Evolutionary conservation across 345 rosid species (phyloP).

Genomic region (Camelina hispida): DNA sequence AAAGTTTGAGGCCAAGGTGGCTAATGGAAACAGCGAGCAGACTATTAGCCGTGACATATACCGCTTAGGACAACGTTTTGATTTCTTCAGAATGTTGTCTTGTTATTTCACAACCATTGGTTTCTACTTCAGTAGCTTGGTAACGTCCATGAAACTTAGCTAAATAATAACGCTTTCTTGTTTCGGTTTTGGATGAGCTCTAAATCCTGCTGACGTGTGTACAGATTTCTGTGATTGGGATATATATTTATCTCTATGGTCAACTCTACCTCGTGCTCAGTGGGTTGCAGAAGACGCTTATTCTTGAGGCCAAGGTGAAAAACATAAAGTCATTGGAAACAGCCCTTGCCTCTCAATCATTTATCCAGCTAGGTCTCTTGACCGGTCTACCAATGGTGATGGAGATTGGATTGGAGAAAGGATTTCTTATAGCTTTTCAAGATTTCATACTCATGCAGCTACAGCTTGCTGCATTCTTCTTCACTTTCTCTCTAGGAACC

Average conservation of each 20-base stretch:
- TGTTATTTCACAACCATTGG: conserved; percentile 97
- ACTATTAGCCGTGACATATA: conserved; percentile 89
- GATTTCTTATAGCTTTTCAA: conserved; percentile 85
- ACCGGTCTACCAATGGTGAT: conserved; percentile 99
- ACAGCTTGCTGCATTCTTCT: conserved; percentile 93
- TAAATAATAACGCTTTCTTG: background rate
- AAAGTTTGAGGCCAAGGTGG: conserved; percentile 96
- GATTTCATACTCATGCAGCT: conserved; percentile 97
- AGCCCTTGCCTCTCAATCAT: conserved; percentile 97
- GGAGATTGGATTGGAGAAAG: conserved; percentile 97
- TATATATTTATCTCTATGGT: conserved; percentile 89
- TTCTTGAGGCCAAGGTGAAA: conserved; percentile 72
- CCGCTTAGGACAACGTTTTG: conserved; percentile 85
- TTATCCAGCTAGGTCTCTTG: conserved; percentile 93
- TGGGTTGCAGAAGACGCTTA: conserved; percentile 78
- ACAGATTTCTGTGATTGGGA: conserved; percentile 84
- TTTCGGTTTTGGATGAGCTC: conserved; percentile 20
- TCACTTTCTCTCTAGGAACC: conserved; percentile 96
- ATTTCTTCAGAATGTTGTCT: conserved; percentile 95
- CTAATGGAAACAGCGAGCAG: conserved; percentile 97
- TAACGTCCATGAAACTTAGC: conserved; percentile 40
- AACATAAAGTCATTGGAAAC: conserved; percentile 87
- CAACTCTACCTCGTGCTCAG: conserved; percentile 95
- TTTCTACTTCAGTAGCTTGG: conserved; percentile 92
- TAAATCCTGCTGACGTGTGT: conserved; percentile 15